Base-by-base conservation (phyloP, 2,329 filamentous ascomycete species). In the Chrysoporthe austroafricana region DNA sequence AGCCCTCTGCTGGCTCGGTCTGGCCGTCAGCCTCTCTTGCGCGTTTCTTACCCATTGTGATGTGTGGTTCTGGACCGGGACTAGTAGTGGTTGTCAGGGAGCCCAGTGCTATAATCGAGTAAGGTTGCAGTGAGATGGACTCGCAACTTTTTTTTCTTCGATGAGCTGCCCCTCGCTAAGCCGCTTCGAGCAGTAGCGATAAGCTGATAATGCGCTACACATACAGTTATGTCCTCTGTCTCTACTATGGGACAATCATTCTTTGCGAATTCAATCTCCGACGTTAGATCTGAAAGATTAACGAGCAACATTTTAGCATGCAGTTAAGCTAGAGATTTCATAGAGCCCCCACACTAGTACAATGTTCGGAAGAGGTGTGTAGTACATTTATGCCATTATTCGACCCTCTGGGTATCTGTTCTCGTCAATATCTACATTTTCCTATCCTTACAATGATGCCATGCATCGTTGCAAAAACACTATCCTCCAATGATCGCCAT, bases 21-120 rank as follows among this genome's bases (percentile, higher is more conserved):
- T 75, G 74, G 56, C 71, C 74, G 61, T 76, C 77, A 48, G 73
- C 73, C 26, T 79, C 77, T 76, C 78, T 78, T 71, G 77, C 69
- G 43, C 78, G 72, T 64, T 79, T 79, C 69, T 78, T 79, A 13
- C 73, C 77, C 78, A 79, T 79, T 69, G 2, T 64, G 64, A 21
- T 36, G 44, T 46, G 46, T 62, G 39, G 34, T 62, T 26, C 6
- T 14, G 36, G 39, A 32, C n/a, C 50, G 13, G 5, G 11, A 21
- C 32, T 50, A 34, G 21, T 39, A 9, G 32, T 50, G 26, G 1
- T 42, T 59, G 13, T 36, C 14, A 26, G 16, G 21, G 7, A 18
- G 44, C 39, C 21, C 36, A n/a, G 48, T n/a, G 18, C 14, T 50
- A n/a, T 39, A 39, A 54, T 39, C 48, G 34, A 63, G 52, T n/a